Conservation (phyloP, 345 rosid species). For the Gossypium arboreum region DNA sequence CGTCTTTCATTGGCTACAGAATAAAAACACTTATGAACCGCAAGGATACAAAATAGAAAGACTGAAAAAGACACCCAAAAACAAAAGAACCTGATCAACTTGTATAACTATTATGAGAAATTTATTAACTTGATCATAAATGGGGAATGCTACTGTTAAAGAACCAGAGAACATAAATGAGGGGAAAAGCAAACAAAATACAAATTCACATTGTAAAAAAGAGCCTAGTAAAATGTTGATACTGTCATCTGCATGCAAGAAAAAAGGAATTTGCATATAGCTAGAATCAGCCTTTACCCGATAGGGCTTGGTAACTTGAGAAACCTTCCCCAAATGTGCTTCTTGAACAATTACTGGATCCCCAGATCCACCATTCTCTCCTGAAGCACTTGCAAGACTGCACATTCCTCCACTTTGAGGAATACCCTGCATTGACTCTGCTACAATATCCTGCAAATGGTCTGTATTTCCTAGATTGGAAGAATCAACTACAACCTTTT, state of each 20-base stretch:
- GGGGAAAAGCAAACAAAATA: neutral
- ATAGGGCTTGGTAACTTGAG: neutral
- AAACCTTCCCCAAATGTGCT: too few relatives aligned
- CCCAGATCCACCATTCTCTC: too few relatives aligned
- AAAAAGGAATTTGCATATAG: neutral
- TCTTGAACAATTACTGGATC: too few relatives aligned
- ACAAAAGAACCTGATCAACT: neutral
- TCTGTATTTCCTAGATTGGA: too few relatives aligned
- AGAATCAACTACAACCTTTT: too few relatives aligned
- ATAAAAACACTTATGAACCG: neutral
- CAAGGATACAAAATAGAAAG: neutral
- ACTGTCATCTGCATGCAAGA: neutral
- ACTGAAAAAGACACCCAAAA: neutral
- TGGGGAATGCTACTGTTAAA: neutral
- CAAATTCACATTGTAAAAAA: neutral
- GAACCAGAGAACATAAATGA: neutral
- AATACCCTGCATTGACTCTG: too few relatives aligned
- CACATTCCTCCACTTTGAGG: too few relatives aligned
- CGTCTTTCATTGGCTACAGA: conserved; percentile 16
- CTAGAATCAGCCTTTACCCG: conserved; percentile 21
- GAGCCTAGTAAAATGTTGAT: neutral
- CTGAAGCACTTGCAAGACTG: too few relatives aligned
- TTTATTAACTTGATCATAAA: neutral
- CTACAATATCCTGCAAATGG: too few relatives aligned
- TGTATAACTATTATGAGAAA: neutral